Percentiles rank a stretch among this genome's conserved stretches.
Conservation (phyloP, 2,329 filamentous ascomycete genomes). For the Dactylellina cionopaga region DNA sequence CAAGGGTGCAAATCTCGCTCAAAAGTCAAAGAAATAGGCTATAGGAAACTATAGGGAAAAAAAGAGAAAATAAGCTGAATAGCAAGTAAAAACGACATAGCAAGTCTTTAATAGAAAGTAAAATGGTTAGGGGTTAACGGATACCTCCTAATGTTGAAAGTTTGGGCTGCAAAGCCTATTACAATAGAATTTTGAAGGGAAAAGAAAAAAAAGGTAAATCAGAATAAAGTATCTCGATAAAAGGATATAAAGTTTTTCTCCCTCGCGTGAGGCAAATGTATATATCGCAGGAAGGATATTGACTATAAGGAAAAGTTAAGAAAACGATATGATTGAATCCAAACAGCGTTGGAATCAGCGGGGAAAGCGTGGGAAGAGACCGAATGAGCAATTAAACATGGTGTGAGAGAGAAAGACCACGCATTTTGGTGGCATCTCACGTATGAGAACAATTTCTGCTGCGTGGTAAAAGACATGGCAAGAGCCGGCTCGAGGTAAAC, state of each 20-base stretch:
- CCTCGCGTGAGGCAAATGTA: slow-evolving; percentile 38
- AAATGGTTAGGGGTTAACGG: neutral
- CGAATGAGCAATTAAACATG: slow-evolving; percentile 50
- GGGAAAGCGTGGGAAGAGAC: slow-evolving; percentile 37
- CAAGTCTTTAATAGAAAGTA: slow-evolving; percentile 13
- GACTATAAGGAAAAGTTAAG: neutral
- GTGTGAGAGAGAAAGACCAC: slow-evolving; percentile 41
- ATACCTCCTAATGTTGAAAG: slow-evolving; percentile 1
- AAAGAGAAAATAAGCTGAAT: slow-evolving; percentile 14
- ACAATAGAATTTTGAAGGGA: slow-evolving; percentile 27
- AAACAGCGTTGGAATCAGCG: neutral
- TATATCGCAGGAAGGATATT: slow-evolving; percentile 1
- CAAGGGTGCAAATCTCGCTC: slow-evolving; percentile 23
- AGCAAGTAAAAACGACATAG: slow-evolving; percentile 5
- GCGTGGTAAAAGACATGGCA: slow-evolving; percentile 32
- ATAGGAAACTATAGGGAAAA: slow-evolving; percentile 17
- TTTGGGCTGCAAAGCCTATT: slow-evolving; percentile 35
- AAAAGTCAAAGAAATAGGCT: slow-evolving; percentile 11
- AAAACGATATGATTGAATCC: slow-evolving; percentile 10
- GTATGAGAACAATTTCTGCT: slow-evolving; percentile 12
- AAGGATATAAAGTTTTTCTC: slow-evolving; percentile 33
- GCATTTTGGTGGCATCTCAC: slow-evolving; percentile 13
- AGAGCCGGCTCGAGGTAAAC: slow-evolving; percentile 48
- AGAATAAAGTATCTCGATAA: slow-evolving; percentile 11
- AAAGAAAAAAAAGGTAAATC: slow-evolving; percentile 13